Evolutionary conservation across 2,329 filamentous ascomycete species (phyloP), one percentile per base, ranked within the genome.

Genomic region (Penicillium psychrosexuale): DNA sequence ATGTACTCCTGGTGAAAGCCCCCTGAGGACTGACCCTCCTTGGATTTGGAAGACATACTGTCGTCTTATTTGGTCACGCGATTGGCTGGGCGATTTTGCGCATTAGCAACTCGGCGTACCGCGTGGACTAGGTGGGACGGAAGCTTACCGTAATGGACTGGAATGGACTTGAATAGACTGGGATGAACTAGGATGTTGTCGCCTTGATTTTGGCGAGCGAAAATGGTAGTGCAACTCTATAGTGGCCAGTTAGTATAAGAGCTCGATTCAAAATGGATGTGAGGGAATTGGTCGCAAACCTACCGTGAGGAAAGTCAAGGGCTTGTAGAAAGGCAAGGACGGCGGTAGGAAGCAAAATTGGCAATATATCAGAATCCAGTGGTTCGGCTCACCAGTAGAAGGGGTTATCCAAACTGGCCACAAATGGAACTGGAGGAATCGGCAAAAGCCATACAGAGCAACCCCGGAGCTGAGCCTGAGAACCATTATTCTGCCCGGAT

Each of bases 1-100:
- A 99, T 96, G 77, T 97, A 97, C 76, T 99, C 94, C 77, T 99
- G 94, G 71, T 96, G 91, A 66, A 84, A 85, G 57, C 72, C 66
- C 61, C 72, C 73, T 24, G 72, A 69, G 55, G 72, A 70, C 64
- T 69, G 68, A 47, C 63, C 61, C 47, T 73, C 71, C 53, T 75
- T 75, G 4, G 70, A 66, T 51, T 75, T 75, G 46, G 74, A 64
- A 52, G 61, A 74, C 74, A 76, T 76, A 22, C 7, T 42, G 19
- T 48, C 43, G 45, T 33, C 31, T 43, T 47, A 34, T 36, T 36
- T 46, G 22, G 13, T 36, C 12, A 27, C 19, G 31, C 22, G 8
- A 30, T 34, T 34, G 36, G 34, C 50, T 53, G 28, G 30, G 9
- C 5, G 34, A 27, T 39, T 6, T 15, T 30, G 33, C 27, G 28